Conservation (phyloP, 306 rosid species). For the Bauhinia variegata region DNA sequence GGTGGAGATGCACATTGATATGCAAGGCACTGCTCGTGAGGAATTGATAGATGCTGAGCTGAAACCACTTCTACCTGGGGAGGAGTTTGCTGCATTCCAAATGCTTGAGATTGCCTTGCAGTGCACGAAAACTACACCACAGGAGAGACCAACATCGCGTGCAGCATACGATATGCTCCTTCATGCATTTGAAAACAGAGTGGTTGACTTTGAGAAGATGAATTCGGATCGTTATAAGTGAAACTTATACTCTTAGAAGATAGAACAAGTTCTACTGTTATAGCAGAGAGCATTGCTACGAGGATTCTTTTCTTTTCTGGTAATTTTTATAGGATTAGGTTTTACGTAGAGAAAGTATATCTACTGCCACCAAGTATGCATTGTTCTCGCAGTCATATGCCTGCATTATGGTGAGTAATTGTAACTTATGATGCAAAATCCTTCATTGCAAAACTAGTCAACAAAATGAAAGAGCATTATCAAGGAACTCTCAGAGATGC, state of each 20-base stretch:
- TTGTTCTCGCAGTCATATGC: no score
- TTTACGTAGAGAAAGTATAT: background rate
- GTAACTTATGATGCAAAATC: no score
- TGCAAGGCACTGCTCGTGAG: slow-evolving; percentile 51
- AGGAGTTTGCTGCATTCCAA: slow-evolving; percentile 69
- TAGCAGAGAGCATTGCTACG: background rate
- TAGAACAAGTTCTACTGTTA: slow-evolving; percentile 6
- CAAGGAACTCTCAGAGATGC: no score
- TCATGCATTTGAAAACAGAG: slow-evolving; percentile 59
- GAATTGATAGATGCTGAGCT: slow-evolving; percentile 68
- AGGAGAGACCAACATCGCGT: slow-evolving; percentile 80
- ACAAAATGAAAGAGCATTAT: no score
- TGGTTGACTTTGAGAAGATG: slow-evolving; percentile 52
- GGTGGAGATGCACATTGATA: slow-evolving; percentile 64
- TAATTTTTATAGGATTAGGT: no score
- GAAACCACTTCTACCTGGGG: slow-evolving; percentile 60
- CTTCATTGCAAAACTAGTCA: no score
- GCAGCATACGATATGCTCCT: slow-evolving; percentile 74
- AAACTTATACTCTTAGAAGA: slow-evolving; percentile 13
- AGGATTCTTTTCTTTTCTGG: background rate
- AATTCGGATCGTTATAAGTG: slow-evolving; percentile 33
- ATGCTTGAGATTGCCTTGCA: slow-evolving; percentile 87
- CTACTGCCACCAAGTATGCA: background rate
- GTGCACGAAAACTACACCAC: slow-evolving; percentile 79
- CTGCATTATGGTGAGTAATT: no score